Base-by-base conservation (phyloP, 768 basidiomycete species). In the Boletellus ananiceps region DNA sequence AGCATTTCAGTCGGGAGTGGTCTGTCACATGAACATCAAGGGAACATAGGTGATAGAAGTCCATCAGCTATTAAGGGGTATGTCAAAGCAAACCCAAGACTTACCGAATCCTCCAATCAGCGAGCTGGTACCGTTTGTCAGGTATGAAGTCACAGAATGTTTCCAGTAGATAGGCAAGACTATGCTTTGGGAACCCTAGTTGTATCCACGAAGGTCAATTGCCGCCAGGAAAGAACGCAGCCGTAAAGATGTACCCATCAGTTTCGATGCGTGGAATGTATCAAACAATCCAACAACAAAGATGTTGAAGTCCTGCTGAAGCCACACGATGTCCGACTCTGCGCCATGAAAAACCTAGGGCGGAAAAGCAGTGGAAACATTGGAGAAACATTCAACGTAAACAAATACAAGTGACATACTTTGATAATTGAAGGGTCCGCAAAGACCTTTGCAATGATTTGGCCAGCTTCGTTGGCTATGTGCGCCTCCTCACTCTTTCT, bases 231-330 rank as follows among this genome's bases (percentile, higher is more conserved):
- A 15, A 43, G 50, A 16, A 34, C 25, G 27, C 8, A 40, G 32
- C 8, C 31, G 18, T 2, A 25, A 40, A 11, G 16, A 12, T 47
- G 43, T 60, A 88, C 88, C 84, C 43, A 98, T 73, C 1, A 88
- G 71, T 60, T 87, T 89, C 0, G 94, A 93, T 1, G 94, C 95
- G 57, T 98, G 93, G 65, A 82, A 97, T 0, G 96, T 98, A 63
- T 99, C 95, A 64, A 99, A 98, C n/a, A 98, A 69, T 49, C 92
- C 90, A 52, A 99, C 93, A 45, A 98, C 75, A 67, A 92, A 98
- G 8, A 98, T 62, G 50, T 89, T 89, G 64, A 98, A 94, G 63
- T 98, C 87, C 67, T 93, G 89, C 64, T 99, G 95, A 15, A 98
- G 78, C 96, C 96, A 98, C 5, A 93, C 72, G 37, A 98, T 85